A percentile compares a stretch with the other conserved stretches of the same genome.
Evolutionary conservation across 2,329 filamentous ascomycete species (phyloP).

Genomic region (Colletotrichum ledebouriae): DNA sequence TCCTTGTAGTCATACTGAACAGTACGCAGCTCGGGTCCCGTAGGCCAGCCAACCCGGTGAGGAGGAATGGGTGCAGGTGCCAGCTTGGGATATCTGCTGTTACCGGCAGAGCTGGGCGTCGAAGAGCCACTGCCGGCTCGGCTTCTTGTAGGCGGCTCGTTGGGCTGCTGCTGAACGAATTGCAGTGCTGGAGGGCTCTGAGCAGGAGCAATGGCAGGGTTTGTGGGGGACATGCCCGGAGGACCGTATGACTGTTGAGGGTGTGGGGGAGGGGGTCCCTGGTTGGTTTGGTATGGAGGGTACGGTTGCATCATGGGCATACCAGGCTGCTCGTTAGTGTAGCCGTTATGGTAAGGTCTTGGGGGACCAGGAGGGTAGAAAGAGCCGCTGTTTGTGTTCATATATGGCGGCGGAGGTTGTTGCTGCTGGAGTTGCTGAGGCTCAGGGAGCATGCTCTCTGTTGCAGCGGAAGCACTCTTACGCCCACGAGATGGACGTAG

Average conservation of each 20-base stretch:
- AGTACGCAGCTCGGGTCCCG: constrained; percentile 68
- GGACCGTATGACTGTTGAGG: constrained; percentile 28
- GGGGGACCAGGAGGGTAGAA: constrained; percentile 40
- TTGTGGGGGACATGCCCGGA: constrained; percentile 39
- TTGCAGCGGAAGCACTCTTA: constrained; percentile 29
- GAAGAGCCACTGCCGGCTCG: constrained; percentile 43
- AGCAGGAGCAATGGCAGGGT: constrained; percentile 39
- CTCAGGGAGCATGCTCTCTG: constrained; percentile 27
- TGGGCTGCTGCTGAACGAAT: constrained; percentile 40
- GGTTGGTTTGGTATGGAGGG: constrained; percentile 25
- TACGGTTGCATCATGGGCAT: constrained; percentile 36
- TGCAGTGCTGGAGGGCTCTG: constrained; percentile 40
- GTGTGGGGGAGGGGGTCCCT: constrained; percentile 23
- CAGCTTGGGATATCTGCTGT: constrained; percentile 64
- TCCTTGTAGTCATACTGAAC: constrained; percentile 68
- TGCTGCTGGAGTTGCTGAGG: constrained; percentile 33
- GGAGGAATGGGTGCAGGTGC: constrained; percentile 69
- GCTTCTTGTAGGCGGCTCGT: constrained; percentile 30
- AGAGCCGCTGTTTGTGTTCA: constrained; percentile 38
- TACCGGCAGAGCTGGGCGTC: constrained; percentile 38
- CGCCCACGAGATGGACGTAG: constrained; percentile 39
- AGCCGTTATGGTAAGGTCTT: constrained; percentile 39
- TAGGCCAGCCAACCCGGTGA: constrained; percentile 61
- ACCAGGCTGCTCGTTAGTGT: constrained; percentile 36
- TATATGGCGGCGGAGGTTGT: constrained; percentile 33